Conservation (phyloP, 441 rosid genomes). For the Gossypium schwendimanii region DNA sequence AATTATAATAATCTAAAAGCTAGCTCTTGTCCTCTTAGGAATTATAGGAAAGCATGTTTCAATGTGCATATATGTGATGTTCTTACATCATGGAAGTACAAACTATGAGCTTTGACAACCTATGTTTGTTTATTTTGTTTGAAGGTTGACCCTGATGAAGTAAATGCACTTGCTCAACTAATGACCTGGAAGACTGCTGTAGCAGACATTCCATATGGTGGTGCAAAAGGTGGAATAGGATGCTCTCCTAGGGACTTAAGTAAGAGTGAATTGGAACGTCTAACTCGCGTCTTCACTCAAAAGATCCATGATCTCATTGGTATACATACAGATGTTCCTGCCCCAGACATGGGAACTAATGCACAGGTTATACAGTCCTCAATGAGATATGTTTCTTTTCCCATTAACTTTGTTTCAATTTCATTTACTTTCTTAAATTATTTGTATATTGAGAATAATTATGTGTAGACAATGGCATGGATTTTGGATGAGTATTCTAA, state of each 20-base stretch:
- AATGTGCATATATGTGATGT: not conserved
- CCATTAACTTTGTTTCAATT: not conserved
- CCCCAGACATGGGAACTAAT: constrained; percentile 98
- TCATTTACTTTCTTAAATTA: not conserved
- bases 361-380: constrained; percentile 45
- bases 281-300: constrained; percentile 96
- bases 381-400: not conserved
- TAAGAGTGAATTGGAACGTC: constrained; percentile 73
- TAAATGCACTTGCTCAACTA: constrained; percentile 90
- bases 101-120: not conserved
- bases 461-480: constrained; percentile 89
- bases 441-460: not conserved
- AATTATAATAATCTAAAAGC: too few species aligned
- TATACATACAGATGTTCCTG: constrained; percentile 86
- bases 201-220: constrained; percentile 92
- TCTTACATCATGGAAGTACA: not conserved
- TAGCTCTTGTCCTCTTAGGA: too few species aligned
- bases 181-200: constrained; percentile 99
- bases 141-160: constrained; percentile 97
- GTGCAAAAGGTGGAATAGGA: constrained; percentile 98
- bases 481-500: constrained; percentile 94
- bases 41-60: not conserved
- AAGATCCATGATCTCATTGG: constrained; percentile 98
- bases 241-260: constrained; percentile 75
- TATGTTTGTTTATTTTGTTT: not conserved